phyloP scores from a whole-genome alignment of 176 grass and related monocot species.

The barley (Hordeum vulgare) region DNA sequence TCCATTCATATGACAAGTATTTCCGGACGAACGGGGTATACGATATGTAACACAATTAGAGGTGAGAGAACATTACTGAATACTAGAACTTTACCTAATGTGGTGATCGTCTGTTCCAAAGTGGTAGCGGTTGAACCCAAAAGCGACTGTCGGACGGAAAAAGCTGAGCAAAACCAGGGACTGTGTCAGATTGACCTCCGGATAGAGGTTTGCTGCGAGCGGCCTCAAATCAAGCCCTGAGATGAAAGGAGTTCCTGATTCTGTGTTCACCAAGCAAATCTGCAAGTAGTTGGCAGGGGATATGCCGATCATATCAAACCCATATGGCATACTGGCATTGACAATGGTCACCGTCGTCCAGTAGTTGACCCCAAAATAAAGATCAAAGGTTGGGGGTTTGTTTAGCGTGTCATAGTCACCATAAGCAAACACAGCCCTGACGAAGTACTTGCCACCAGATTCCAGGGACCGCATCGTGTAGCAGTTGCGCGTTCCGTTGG shows the following conservation, averaged over 20 bases:
- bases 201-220: slow-evolving; percentile 3
- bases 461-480: slow-evolving; percentile 22
- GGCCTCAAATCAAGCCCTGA: slow-evolving; percentile 28
- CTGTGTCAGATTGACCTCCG: slow-evolving; percentile 17
- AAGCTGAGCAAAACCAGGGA: not conserved
- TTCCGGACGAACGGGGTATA: too few species aligned
- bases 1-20: too few species aligned
- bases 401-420: slow-evolving; percentile 37
- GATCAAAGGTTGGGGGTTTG: slow-evolving; percentile 23
- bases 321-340: not conserved
- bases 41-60: not conserved
- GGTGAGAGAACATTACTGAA: not conserved
- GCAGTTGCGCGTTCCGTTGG: slow-evolving; percentile 27
- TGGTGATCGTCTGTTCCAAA: not conserved
- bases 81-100: not conserved
- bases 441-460: slow-evolving; percentile 20
- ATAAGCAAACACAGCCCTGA: slow-evolving; percentile 36
- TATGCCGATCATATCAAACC: slow-evolving; percentile 15
- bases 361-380: slow-evolving; percentile 32
- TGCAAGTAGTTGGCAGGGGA: slow-evolving; percentile 8
- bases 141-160: not conserved
- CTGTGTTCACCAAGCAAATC: slow-evolving; percentile 39
- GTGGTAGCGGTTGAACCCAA: not conserved
- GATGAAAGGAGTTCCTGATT: slow-evolving; percentile 39
- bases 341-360: slow-evolving; percentile 12